A percentile compares a stretch with the other conserved stretches of the same genome.
phyloP scores from a whole-genome alignment of 208 protist species.

The Leishmania aethiopica region DNA sequence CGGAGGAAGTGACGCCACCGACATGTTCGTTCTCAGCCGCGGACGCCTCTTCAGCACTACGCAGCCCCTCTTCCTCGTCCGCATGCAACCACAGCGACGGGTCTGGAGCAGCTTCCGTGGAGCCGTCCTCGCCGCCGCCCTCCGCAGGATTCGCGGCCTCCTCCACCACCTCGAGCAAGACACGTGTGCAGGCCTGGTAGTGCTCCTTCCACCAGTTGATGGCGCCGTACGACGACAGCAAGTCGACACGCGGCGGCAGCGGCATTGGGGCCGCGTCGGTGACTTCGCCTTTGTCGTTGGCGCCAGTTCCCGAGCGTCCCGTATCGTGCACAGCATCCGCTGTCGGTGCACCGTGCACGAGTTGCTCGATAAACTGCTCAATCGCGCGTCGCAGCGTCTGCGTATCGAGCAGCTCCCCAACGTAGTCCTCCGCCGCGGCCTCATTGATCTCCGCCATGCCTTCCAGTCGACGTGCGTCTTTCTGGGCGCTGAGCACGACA shows the following conservation, averaged over 20 bases:
- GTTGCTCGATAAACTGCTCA: constrained; percentile 24
- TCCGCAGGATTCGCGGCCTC: constrained; percentile 9
- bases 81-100: not conserved
- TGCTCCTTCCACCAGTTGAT: constrained; percentile 60
- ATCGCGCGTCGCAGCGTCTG: constrained; percentile 32
- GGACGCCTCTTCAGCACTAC: constrained; percentile 2
- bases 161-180: constrained; percentile 49
- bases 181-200: constrained; percentile 58
- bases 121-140: not conserved
- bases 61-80: not conserved
- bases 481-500: constrained; percentile 38
- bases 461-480: constrained; percentile 32
- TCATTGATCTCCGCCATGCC: constrained; percentile 21
- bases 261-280: not conserved
- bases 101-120: not conserved
- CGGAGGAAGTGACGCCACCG: not conserved
- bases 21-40: not conserved
- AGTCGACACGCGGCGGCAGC: constrained; percentile 49
- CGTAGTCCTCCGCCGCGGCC: constrained; percentile 30
- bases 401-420: constrained; percentile 32
- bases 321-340: not conserved
- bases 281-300: not conserved
- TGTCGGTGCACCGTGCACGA: constrained; percentile 22
- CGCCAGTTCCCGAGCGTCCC: not conserved
- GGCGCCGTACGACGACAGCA: constrained; percentile 34